Conservation (phyloP, 176 grass and related monocot species). For the Avena sativa region DNA sequence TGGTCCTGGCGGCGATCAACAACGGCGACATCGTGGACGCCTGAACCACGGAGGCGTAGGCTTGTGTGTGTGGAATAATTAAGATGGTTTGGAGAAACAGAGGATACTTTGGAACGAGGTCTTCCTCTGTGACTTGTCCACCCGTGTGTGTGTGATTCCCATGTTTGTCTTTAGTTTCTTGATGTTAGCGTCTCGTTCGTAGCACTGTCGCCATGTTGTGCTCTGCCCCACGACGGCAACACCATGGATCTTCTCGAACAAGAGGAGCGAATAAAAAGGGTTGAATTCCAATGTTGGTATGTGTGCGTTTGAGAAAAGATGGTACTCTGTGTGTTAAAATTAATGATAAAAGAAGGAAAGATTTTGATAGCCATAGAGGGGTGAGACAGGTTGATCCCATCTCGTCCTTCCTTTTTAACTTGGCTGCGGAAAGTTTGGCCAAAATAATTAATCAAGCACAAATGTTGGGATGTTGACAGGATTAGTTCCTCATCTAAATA, state of each 20-base stretch:
- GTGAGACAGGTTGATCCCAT: too few species aligned
- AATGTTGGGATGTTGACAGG: too few species aligned
- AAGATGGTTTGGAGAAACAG: constrained; percentile 19
- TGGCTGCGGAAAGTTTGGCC: too few species aligned
- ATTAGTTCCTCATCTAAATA: too few species aligned
- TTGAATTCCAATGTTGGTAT: too few species aligned
- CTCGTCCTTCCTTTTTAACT: too few species aligned
- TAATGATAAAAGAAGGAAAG: too few species aligned
- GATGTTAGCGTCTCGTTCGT: constrained; percentile 33
- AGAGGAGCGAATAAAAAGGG: neutral
- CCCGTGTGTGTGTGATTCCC: constrained; percentile 18
- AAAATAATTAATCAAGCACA: too few species aligned
- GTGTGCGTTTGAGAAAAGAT: too few species aligned
- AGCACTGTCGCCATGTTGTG: constrained; percentile 20
- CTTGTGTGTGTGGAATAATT: neutral
- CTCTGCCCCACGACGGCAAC: neutral
- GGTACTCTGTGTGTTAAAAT: too few species aligned
- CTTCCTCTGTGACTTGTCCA: neutral
- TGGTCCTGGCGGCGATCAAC: constrained; percentile 71
- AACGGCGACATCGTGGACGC: constrained; percentile 66
- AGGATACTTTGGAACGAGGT: neutral
- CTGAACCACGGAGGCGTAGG: constrained; percentile 23
- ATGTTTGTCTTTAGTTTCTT: neutral
- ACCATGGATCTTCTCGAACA: neutral
- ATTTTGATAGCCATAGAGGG: too few species aligned